Percentiles rank a stretch among this genome's conserved stretches.
phyloP scores from a whole-genome alignment of 495 filamentous ascomycete species.

The Neurospora sp. region DNA sequence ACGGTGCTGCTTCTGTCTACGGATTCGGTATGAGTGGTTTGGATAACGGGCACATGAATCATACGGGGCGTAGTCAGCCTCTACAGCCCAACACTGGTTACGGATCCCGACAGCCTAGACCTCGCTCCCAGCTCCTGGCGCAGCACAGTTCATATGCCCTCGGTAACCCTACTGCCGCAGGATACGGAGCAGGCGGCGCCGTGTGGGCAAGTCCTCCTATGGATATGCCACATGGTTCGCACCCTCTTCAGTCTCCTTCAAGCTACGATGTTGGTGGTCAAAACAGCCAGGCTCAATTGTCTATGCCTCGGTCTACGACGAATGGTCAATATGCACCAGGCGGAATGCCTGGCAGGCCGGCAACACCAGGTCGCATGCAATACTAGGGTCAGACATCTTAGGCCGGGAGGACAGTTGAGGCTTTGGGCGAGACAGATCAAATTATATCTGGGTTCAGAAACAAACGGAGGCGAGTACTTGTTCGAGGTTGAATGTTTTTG shows the following conservation, averaged over 20 bases:
- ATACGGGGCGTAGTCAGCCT: neutral
- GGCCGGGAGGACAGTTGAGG: neutral
- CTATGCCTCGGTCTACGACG: conserved; percentile 18
- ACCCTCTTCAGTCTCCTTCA: conserved; percentile 11
- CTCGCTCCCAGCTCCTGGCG: conserved; percentile 11
- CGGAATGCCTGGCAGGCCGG: conserved; percentile 9
- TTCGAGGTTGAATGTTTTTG: neutral
- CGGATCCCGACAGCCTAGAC: conserved; percentile 2
- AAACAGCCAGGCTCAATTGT: conserved; percentile 17
- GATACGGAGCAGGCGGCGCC: conserved; percentile 1
- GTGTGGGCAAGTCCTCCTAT: conserved; percentile 13
- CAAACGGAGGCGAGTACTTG: neutral
- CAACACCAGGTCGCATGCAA: conserved; percentile 21
- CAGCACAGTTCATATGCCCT: conserved; percentile 6
- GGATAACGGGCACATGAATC: neutral
- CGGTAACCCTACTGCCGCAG: conserved; percentile 1
- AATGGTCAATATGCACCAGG: conserved; percentile 20
- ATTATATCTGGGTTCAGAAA: neutral
- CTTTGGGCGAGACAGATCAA: neutral
- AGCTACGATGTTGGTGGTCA: conserved; percentile 16
- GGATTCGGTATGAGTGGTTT: conserved; percentile 8
- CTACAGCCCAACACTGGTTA: conserved; percentile 8
- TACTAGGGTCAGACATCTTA: conserved; percentile 34
- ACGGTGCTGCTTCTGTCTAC: conserved; percentile 21
- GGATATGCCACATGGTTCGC: conserved; percentile 7